Conservation (phyloP, 2,329 filamentous ascomycete species). For the Ophiostoma pallidulum region DNA sequence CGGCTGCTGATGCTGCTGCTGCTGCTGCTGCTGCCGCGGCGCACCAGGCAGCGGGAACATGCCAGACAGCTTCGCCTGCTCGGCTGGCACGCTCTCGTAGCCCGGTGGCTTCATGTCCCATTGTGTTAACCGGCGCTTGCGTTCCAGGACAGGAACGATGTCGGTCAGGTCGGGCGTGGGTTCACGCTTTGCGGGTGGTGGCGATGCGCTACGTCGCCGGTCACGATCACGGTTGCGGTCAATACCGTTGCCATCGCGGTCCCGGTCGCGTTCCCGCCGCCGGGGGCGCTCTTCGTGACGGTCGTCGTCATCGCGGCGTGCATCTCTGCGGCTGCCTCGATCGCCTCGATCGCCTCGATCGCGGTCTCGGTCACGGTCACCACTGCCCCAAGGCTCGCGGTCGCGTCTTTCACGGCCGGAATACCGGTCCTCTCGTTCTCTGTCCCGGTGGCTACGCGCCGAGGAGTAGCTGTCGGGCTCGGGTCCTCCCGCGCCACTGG, state of each 20-base stretch:
- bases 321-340: constrained; percentile 19
- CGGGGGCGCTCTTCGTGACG: constrained; percentile 38
- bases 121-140: constrained; percentile 88
- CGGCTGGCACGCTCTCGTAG: constrained; percentile 95
- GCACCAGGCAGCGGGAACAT: constrained; percentile 98
- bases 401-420: constrained; percentile 53
- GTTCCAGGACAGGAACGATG: constrained; percentile 68
- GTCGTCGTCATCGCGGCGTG: constrained; percentile 55
- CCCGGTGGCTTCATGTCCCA: constrained; percentile 99
- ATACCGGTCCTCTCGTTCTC: constrained; percentile 90
- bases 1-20: constrained; percentile 87
- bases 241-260: no score
- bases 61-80: constrained; percentile 95
- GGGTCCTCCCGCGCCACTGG: constrained; percentile 8
- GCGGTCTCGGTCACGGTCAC: constrained; percentile 48
- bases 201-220: constrained; percentile 65
- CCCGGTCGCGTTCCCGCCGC: constrained; percentile 29
- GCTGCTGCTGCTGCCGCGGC: constrained; percentile 86
- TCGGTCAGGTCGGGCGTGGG: constrained; percentile 92
- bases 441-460: constrained; percentile 82
- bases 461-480: constrained; percentile 76
- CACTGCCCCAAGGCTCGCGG: constrained; percentile 34
- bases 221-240: constrained; percentile 48
- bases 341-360: no score
- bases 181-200: constrained; percentile 82